Base-by-base conservation (phyloP, 306 rosid genomes). In the Abrus precatorius region DNA sequence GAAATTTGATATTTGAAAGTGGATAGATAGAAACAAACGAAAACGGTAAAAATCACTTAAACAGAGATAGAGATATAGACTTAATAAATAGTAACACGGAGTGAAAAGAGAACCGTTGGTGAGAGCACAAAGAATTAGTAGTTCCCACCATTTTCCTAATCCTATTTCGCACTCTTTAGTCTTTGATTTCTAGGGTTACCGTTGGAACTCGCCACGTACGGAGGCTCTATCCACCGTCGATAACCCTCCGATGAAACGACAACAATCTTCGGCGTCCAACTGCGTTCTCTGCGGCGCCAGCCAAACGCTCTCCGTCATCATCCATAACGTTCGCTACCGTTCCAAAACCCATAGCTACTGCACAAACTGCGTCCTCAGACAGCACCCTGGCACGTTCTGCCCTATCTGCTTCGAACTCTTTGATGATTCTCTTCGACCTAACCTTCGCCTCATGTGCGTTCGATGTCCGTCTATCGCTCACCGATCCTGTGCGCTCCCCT, bases 301-400 rank as follows among this genome's bases (percentile, higher is more conserved):
- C 33, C 72, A 75, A 13, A 33, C 75, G 14, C 77, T 79, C 2
- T 66, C 85, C 59, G 45, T 82, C 10, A 77, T 87, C 68, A 89
- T 93, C 76, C 90, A 84, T 85, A 80, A 80, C 45, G 61, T 88
- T n/a, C 86, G 89, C 10, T 78, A 64, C 84, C 80, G 77, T 1
- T 87, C 81, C 1, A 30, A 41, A 59, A 80, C 70, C 74, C 84
- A 83, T 5, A 85, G 75, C 28, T 84, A 78, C 84, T 93, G 97
- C 86, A 91, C 94, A 33, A 84, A 93, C 69, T 93, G 97, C 87
- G 84, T 91, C 74, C 92, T 93, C 71, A 88, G 83, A 70, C 78
- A 79, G 62, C 84, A 91, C 55, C 89, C 76, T 0, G 89, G 89
- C 33, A 87, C 76, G 74, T 93, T 91, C 80, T 93, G 97, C 84